Base-by-base conservation (phyloP, 2,329 filamentous ascomycete genomes). In the Calonectria fujianensis region DNA sequence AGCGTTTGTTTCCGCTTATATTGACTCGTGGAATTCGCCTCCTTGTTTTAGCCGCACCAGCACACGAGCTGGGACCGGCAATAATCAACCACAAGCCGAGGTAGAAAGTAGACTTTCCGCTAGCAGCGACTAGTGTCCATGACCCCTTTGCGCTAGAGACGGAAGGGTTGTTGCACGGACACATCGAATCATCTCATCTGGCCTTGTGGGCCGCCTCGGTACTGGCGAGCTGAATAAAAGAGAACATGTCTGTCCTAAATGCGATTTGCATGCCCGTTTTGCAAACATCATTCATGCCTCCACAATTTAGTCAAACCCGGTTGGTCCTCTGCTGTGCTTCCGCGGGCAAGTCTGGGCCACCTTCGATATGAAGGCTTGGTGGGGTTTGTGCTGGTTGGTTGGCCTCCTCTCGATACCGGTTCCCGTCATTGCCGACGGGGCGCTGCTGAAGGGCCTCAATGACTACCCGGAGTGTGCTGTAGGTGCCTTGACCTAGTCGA, bases 321-420 rank as follows among this genome's bases (percentile, higher is more conserved):
- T 48, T 48, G 41, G 41, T 48, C 10, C 41, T 48, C 9, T 48
- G 41, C 41, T 41, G 39, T 45, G 41, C 18, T 45, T 45, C 18
- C 41, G 18, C 41, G 18, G 41, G 41, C 7, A n/a, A 45, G 18
- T 45, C 10, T 45, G 18, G 41, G 41, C 45, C 45, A 48, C 45
- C 45, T 48, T 48, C n/a, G n/a, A 48, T 48, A 48, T 48, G 45
- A 48, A 24, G 45, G 45, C 45, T n/a, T 48, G 20, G 20, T 24
- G 45, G 45, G 45, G 20, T 48, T 48, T 48, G 45, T 48, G 45
- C 45, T n/a, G 45, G 45, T 48, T 48, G 45, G 45, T 48, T 48
- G 45, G 9, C 45, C 45, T 48, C n/a, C 18, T 24, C 10, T 48
- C 20, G 45, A 4, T 48, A 4, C 45, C 45, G 45, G 45, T 48